Evolutionary conservation across 2,329 filamentous ascomycete species (phyloP), one percentile per base, ranked within the genome.

Genomic region (Neophaeococcomyces aloes): DNA sequence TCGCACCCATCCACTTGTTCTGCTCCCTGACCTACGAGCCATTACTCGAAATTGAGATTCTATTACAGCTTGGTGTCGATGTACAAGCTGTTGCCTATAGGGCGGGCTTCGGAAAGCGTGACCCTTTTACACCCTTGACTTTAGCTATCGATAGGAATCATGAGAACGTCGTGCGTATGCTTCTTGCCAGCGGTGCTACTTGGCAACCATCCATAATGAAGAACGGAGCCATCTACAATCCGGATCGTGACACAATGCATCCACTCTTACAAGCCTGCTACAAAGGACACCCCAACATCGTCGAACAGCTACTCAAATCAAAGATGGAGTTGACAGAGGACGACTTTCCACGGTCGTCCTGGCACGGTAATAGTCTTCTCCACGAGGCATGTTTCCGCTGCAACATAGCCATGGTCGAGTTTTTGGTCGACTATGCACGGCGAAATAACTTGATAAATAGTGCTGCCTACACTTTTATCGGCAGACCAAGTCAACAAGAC

Each of bases 1-100:
- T 50, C 32, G 34, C 49, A 10, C 48, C 51, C 11, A 31, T 53
- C 2, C 51, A 53, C 41, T 52, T 48, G 35, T 50, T 53, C 42
- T 42, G 39, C 21, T 34, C 30, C 11, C n/a, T 42, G 19, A 42
- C 27, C 14, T 42, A 25, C 19, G 39, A 42, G 18, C 17, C 39
- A 27, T 3, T 42, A 6, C 34, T 19, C 18, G 51, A 53, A 32
- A 43, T 53, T 11, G 44, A 47, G 15, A 34, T 53, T 15, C 30
- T 53, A 23, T 42, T 53, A 32, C 44, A 43, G 25, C 45, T 48
- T 15, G 49, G 48, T 14, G 51, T 44, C 13, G 48, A 53, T 31
- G 46, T 50, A 21, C 49, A 52, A 15, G 48, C 51, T 21, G 38
- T 46, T 18, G 45, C 46, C 5, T 49, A 44, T 37, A 45, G 49